Base-by-base conservation (phyloP, 192 early-diverging fungal genomes). In the Entomortierella chlamydospora region DNA sequence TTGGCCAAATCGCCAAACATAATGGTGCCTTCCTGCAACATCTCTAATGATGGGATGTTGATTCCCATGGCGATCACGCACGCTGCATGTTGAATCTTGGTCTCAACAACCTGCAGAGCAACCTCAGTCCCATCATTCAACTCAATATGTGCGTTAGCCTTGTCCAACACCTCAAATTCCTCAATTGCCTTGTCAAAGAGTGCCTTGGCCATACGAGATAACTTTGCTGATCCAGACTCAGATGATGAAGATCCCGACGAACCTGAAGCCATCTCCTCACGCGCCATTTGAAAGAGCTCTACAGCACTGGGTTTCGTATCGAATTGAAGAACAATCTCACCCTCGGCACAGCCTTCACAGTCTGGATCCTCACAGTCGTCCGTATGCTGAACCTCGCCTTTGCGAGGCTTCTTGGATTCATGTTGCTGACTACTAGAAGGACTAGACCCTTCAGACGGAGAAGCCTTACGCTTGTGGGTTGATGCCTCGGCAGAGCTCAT, bases 321-420 rank as follows among this genome's bases (percentile, higher is more conserved):
- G 66, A 87, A 85, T 20, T 87, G 66, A 15, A 92, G 85, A 49
- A 85, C 83, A 22, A 92, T 72, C 26, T 87, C 86, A 10, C 91
- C 91, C 47, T 83, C 86, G 67, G 86, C 91, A 55, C 91, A 92
- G 5, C 87, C 90, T 11, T 79, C 57, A 61, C 91, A 92, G 4
- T 74, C 65, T 0, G 78, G 51, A 67, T 91, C 89, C 10, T 84
- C 66, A 68, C 91, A 92, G 52, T 89, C 87, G 8, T 71, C 55
- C 0, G 83, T 69, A 68, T 91, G 90, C 49, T 73, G 45, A 2
- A 28, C 31, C 6, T 49, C 55, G 2, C 62, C 58, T 23, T 56
- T 68, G 13, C 76, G 61, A 25, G 76, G 30, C 37, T 79, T 79
- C 31, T 79, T 79, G 25, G 68, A 50, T 8, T 70, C 61, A 29